A percentile compares a stretch with the other conserved stretches of the same genome.
Conservation (phyloP, 2,329 filamentous ascomycete genomes). For the Beauveria asiatica region DNA sequence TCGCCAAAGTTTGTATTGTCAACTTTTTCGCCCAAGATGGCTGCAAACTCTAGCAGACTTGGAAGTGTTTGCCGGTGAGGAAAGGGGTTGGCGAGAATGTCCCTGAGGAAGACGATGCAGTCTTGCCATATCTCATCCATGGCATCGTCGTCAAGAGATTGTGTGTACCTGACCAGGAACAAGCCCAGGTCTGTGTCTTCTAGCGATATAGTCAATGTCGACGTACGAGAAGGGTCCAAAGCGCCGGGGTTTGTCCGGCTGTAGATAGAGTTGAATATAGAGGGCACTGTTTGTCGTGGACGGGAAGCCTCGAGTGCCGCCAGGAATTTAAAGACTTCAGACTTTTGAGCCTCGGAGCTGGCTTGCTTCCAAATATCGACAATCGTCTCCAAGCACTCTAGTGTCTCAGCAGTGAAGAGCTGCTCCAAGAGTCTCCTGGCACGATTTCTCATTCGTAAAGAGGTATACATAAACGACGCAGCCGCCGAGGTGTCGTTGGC, state of each 20-base stretch:
- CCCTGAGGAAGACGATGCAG: slow-evolving; percentile 81
- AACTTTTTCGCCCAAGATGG: slow-evolving; percentile 86
- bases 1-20: slow-evolving; percentile 98
- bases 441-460: slow-evolving; percentile 81
- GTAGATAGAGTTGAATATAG: slow-evolving; percentile 93
- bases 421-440: slow-evolving; percentile 84
- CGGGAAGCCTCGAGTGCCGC: slow-evolving; percentile 86
- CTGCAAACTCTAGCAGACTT: slow-evolving; percentile 77
- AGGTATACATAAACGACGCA: slow-evolving; percentile 86
- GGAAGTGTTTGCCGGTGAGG: slow-evolving; percentile 88
- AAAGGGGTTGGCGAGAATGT: slow-evolving; percentile 86
- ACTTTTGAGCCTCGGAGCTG: slow-evolving; percentile 37
- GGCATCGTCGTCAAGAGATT: slow-evolving; percentile 87
- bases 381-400: slow-evolving; percentile 89
- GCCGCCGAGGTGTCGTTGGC: slow-evolving; percentile 57
- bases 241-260: slow-evolving; percentile 81
- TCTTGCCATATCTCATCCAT: slow-evolving; percentile 98
- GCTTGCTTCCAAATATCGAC: slow-evolving; percentile 70
- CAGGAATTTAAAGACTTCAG: slow-evolving; percentile 73
- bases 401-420: slow-evolving; percentile 80
- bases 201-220: slow-evolving; percentile 78
- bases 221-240: slow-evolving; percentile 71
- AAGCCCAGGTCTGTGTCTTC: slow-evolving; percentile 76
- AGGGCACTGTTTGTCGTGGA: slow-evolving; percentile 84
- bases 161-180: slow-evolving; percentile 85